Conservation (phyloP, 148 eudicot genomes). For the Mesembryanthemum crystallinum region DNA sequence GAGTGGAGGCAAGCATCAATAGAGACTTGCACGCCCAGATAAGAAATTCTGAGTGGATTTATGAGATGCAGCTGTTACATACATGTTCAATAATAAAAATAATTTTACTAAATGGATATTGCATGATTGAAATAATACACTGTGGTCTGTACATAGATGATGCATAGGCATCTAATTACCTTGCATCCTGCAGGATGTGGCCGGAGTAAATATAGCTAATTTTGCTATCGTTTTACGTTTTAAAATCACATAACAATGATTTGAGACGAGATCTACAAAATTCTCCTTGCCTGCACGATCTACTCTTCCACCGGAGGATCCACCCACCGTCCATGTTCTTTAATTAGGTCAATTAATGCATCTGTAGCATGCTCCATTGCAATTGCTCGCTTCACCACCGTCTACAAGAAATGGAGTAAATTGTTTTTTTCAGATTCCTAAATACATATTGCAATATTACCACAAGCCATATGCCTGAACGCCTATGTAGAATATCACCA, state of each 20-base stretch:
- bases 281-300: background rate
- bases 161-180: background rate
- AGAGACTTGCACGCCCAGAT: too few species aligned
- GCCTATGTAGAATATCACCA: background rate
- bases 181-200: background rate
- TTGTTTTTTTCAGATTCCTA: background rate
- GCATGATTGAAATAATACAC: background rate
- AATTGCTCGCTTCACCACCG: constrained; percentile 81
- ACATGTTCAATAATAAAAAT: too few species aligned
- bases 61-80: too few species aligned
- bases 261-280: background rate
- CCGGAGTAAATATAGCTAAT: background rate
- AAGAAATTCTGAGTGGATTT: too few species aligned
- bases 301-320: constrained; percentile 84
- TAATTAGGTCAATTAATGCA: constrained; percentile 83
- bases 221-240: background rate
- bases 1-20: too few species aligned
- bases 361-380: constrained; percentile 92
- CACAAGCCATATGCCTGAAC: background rate
- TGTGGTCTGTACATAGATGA: background rate
- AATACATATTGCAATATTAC: background rate
- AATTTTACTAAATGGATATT: too few species aligned
- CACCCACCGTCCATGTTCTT: constrained; percentile 96
- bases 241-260: background rate
- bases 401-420: constrained; percentile 40